phyloP scores from a whole-genome alignment of 2,329 filamentous ascomycete species.

The Aspergillus sp. region DNA sequence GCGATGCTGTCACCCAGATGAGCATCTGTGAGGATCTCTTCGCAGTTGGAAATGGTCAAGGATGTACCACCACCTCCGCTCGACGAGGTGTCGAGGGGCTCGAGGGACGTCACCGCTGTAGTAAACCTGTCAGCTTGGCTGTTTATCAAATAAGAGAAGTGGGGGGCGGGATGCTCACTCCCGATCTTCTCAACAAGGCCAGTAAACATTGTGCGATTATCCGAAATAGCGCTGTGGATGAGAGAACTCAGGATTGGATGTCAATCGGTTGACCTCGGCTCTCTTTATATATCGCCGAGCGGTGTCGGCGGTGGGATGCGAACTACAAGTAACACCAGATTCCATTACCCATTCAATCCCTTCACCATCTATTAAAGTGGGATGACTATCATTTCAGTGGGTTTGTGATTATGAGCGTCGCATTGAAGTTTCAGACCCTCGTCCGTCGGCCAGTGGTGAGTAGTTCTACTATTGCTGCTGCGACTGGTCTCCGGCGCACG shows the following conservation, averaged over 20 bases:
- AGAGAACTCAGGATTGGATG: not conserved
- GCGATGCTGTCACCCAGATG: slow-evolving; percentile 89
- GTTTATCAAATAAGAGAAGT: slow-evolving; percentile 6
- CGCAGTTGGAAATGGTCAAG: slow-evolving; percentile 71
- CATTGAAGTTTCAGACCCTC: slow-evolving; percentile 16
- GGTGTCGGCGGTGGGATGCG: not conserved
- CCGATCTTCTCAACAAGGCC: slow-evolving; percentile 89
- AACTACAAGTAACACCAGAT: not conserved
- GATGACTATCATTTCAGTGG: not conserved
- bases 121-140: slow-evolving; percentile 19
- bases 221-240: not conserved
- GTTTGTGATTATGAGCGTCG: slow-evolving; percentile 16
- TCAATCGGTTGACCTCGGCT: slow-evolving; percentile 1
- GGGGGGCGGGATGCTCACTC: slow-evolving; percentile 54
- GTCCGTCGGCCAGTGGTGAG: slow-evolving; percentile 18
- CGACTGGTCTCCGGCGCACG: slow-evolving; percentile 14
- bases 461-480: slow-evolving; percentile 1
- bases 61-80: slow-evolving; percentile 74
- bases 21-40: slow-evolving; percentile 72
- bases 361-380: not conserved
- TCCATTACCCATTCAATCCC: not conserved
- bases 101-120: slow-evolving; percentile 73
- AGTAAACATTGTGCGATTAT: slow-evolving; percentile 70
- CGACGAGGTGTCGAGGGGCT: slow-evolving; percentile 66
- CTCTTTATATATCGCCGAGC: slow-evolving; percentile 5